These are phyloP conservation scores for Tillandsia leiboldiana DNA, from an alignment of 176 grass and related monocot species.

Conservation along the genomic window DNA sequence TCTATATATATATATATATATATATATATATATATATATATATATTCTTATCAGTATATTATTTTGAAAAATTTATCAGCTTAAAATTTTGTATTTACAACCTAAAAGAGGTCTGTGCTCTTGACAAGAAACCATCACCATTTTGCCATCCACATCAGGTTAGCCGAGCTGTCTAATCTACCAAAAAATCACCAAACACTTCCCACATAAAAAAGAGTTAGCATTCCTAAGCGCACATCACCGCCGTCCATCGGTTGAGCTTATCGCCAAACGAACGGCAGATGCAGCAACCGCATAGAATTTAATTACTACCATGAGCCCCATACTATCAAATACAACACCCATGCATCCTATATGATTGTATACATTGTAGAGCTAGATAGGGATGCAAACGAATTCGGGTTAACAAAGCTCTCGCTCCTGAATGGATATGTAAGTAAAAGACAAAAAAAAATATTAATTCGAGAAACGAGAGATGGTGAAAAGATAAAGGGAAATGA, in stretches of 20 bases:
- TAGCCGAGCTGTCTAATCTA: not conserved
- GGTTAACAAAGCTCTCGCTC: no score
- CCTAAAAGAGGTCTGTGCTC: no score
- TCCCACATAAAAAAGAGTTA: not conserved
- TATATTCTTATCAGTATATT: constrained; percentile 8
- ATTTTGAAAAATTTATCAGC: constrained; percentile 6
- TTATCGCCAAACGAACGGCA: not conserved
- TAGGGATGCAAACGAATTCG: no score
- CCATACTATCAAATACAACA: no score
- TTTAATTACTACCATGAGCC: not conserved
- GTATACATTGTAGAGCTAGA: no score
- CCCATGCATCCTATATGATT: no score
- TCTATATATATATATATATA: no score
- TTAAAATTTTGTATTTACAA: constrained; percentile 7
- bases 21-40: not conserved
- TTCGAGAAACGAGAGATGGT: no score
- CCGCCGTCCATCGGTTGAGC: not conserved
- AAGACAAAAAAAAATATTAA: no score
- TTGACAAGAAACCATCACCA: no score
- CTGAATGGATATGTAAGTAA: no score
- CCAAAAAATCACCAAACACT: not conserved
- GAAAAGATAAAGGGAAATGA: no score
- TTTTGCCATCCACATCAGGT: not conserved
- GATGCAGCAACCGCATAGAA: not conserved
- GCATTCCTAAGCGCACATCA: not conserved